Conservation (phyloP, 2,329 filamentous ascomycete species). For the Monilinia polystroma region DNA sequence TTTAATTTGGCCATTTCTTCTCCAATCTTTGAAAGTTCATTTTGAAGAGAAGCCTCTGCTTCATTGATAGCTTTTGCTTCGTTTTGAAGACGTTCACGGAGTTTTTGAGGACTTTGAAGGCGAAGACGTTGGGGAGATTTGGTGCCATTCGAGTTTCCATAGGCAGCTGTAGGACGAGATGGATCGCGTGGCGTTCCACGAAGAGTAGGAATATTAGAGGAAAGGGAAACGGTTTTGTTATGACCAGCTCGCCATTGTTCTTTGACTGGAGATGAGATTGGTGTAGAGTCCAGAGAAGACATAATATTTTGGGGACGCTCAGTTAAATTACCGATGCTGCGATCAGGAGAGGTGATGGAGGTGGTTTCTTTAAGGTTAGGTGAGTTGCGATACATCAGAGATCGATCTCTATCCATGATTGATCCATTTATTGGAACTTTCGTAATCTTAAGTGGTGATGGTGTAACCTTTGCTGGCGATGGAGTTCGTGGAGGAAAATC, state of each 20-base stretch:
- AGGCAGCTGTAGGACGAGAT: constrained; percentile 30
- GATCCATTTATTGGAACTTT: constrained; percentile 37
- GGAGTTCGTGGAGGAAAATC: constrained; percentile 38
- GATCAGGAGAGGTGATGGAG: constrained; percentile 27
- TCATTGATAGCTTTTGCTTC: constrained; percentile 74
- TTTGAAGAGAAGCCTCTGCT: constrained; percentile 66
- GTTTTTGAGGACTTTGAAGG: constrained; percentile 69
- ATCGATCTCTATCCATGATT: constrained; percentile 34
- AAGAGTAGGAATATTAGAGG: constrained; percentile 40
- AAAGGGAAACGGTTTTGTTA: constrained; percentile 33
- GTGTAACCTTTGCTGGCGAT: constrained; percentile 30
- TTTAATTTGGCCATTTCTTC: constrained; percentile 70
- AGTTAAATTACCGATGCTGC: constrained; percentile 33
- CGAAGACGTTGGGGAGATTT: constrained; percentile 52
- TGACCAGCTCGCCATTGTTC: constrained; percentile 38
- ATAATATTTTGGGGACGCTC: constrained; percentile 39
- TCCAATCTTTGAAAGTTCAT: constrained; percentile 76
- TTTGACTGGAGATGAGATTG: constrained; percentile 26
- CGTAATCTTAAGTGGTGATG: constrained; percentile 24
- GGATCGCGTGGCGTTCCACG: constrained; percentile 32
- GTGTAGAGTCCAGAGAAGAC: constrained; percentile 32
- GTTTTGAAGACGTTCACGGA: constrained; percentile 80
- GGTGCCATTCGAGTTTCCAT: constrained; percentile 12
- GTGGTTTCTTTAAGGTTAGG: constrained; percentile 38
- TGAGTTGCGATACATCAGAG: constrained; percentile 30